A percentile compares a stretch with the other conserved stretches of the same genome.
These are phyloP conservation scores for Sporobolomyces roseus DNA, from an alignment of 768 basidiomycete species.

Conservation along the genomic window DNA sequence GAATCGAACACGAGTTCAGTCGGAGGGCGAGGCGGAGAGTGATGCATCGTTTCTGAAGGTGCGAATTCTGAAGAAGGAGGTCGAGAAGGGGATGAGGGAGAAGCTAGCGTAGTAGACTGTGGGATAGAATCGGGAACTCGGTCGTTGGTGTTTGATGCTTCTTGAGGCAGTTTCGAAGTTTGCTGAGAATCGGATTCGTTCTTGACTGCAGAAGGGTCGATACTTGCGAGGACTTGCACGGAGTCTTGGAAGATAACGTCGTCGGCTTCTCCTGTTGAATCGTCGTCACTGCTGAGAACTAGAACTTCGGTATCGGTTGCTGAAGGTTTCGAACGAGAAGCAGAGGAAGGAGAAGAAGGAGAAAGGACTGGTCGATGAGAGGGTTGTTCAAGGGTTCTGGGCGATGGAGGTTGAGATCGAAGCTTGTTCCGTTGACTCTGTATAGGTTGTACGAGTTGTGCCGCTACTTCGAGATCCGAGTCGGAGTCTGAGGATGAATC, in stretches of 20 bases:
- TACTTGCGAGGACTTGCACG: too few species aligned
- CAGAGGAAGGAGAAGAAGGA: background rate
- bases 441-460: slow-evolving; percentile 1
- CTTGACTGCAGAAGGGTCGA: too few species aligned
- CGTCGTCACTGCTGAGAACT: slow-evolving; percentile 5
- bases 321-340: background rate
- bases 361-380: too few species aligned
- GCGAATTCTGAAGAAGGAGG: too few species aligned
- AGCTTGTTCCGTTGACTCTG: too few species aligned
- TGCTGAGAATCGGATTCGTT: background rate
- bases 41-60: too few species aligned
- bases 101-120: background rate
- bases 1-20: too few species aligned
- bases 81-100: background rate
- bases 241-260: background rate
- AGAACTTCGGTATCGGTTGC: slow-evolving; percentile 3
- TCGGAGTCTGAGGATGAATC: background rate
- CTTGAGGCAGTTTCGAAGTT: background rate
- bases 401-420: background rate
- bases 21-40: too few species aligned
- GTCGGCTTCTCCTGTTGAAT: background rate
- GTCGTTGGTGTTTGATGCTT: background rate
- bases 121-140: too few species aligned
- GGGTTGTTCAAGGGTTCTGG: background rate
- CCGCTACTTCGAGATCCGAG: slow-evolving; percentile 3